Conservation (phyloP, 768 basidiomycete genomes). For the Tylopilus sp. region DNA sequence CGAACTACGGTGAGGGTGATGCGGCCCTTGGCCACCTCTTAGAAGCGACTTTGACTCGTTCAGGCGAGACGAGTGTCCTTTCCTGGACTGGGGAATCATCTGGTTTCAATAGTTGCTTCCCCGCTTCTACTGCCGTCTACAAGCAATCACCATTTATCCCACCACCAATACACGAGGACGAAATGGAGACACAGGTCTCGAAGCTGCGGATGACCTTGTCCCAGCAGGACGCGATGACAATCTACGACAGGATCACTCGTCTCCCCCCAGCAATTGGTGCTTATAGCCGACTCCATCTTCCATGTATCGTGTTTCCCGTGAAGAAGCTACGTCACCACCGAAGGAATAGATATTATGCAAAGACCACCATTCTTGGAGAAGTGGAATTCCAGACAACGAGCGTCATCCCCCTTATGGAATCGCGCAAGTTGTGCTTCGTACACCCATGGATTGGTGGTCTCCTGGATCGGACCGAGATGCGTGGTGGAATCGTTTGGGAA, state of each 20-base stretch:
- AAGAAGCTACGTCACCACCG: neutral
- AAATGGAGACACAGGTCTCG: neutral
- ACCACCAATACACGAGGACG: neutral
- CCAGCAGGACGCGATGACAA: neutral
- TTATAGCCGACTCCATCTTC: neutral
- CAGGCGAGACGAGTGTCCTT: neutral
- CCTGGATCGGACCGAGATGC: neutral
- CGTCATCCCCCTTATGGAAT: neutral
- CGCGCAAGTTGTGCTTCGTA: neutral
- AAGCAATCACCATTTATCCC: neutral
- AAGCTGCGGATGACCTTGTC: neutral
- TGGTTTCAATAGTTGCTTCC: neutral
- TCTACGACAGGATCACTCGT: neutral
- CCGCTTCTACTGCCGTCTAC: neutral
- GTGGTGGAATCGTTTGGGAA: neutral
- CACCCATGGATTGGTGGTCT: neutral
- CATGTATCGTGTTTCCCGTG: constrained; percentile 1
- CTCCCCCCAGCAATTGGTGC: neutral
- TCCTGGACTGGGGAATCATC: neutral
- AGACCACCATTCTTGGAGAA: neutral
- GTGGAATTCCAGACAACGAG: neutral
- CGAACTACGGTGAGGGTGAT: neutral
- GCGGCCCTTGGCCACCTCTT: neutral
- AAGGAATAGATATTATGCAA: neutral
- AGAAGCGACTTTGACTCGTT: neutral